phyloP scores from a whole-genome alignment of 148 eudicot species.

The Rhododendron griersonianum region DNA sequence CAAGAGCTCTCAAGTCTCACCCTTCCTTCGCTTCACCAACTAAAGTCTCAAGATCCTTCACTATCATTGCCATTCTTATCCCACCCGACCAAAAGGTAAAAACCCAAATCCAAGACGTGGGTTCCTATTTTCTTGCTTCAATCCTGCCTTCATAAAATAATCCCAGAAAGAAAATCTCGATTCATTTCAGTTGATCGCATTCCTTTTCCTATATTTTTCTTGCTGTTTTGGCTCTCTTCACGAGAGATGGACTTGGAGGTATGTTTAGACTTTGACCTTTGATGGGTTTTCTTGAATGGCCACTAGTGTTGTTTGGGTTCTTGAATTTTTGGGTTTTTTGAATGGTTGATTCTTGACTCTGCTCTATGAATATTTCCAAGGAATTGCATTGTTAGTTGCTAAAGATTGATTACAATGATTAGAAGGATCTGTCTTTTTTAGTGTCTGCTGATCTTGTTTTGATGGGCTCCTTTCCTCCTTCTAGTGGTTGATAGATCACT shows the following conservation, averaged over 20 bases:
- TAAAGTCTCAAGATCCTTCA: slow-evolving; percentile 6
- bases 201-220: neutral
- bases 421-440: neutral
- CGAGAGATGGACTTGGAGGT: slow-evolving; percentile 27
- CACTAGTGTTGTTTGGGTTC: neutral
- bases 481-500: slow-evolving; percentile 7
- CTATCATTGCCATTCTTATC: slow-evolving; percentile 1
- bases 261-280: slow-evolving; percentile 23
- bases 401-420: neutral
- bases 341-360: slow-evolving; percentile 23
- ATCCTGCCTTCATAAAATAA: neutral
- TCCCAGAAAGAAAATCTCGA: slow-evolving; percentile 6
- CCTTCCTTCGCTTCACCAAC: slow-evolving; percentile 13
- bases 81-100: slow-evolving; percentile 5
- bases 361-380: slow-evolving; percentile 12
- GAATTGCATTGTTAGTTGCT: neutral
- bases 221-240: neutral
- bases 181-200: slow-evolving; percentile 30
- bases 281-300: slow-evolving; percentile 9
- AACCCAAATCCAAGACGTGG: slow-evolving; percentile 13
- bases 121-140: slow-evolving; percentile 2
- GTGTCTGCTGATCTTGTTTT: neutral
- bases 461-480: neutral
- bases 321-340: neutral
- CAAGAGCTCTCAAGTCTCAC: slow-evolving; percentile 6